A percentile compares a stretch with the other conserved stretches of the same genome.
Evolutionary conservation across 495 filamentous ascomycete genomes (phyloP).

Genomic region (Aspergillus steynii): DNA sequence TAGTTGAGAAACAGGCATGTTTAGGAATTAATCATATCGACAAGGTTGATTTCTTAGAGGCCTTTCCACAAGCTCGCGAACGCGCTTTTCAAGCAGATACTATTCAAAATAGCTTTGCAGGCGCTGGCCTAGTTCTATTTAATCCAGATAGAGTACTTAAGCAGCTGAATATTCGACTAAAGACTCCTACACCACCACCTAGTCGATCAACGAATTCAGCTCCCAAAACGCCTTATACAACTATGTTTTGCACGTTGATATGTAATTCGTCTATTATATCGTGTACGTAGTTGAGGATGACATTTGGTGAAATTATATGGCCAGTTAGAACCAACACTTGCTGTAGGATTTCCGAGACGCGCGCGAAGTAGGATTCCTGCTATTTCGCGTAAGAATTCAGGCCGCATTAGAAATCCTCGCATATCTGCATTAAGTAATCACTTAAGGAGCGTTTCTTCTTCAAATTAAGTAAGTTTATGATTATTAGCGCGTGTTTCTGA

Average conservation of each 20-base stretch:
- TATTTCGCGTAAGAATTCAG: too few species aligned
- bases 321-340: too few species aligned
- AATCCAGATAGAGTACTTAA: slow-evolving; percentile 3
- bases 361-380: too few species aligned
- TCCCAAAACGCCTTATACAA: slow-evolving; percentile 7
- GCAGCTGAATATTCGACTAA: not conserved
- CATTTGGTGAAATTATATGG: too few species aligned
- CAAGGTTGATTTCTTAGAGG: slow-evolving; percentile 1
- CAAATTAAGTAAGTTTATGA: slow-evolving; percentile 10
- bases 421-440: too few species aligned
- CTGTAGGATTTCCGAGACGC: too few species aligned
- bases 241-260: not conserved
- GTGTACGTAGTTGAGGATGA: too few species aligned
- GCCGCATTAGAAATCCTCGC: too few species aligned
- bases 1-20: too few species aligned
- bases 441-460: slow-evolving; percentile 9
- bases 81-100: too few species aligned
- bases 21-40: not conserved
- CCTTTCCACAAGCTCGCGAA: too few species aligned
- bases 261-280: too few species aligned
- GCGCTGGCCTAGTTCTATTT: slow-evolving; percentile 2
- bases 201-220: slow-evolving; percentile 10
- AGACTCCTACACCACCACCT: slow-evolving; percentile 4
- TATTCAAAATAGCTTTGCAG: not conserved
- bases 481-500: slow-evolving; percentile 11